phyloP scores from a whole-genome alignment of 768 basidiomycete species.

The Tricholoma hemisulphureum region DNA sequence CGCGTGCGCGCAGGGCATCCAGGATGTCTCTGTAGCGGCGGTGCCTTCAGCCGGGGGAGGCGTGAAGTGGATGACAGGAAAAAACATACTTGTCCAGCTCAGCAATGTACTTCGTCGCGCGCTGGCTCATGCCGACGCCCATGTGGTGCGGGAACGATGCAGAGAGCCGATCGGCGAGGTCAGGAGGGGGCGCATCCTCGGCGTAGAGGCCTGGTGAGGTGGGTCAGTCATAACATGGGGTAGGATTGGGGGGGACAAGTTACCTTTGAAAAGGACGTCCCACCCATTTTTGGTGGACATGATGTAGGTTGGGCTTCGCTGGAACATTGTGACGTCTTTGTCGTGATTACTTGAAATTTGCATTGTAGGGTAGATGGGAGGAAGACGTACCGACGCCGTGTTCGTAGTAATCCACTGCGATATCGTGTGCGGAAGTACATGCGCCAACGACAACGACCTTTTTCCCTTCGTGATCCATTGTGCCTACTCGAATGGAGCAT shows the following conservation, averaged over 20 bases:
- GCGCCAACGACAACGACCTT: slow-evolving; percentile 71
- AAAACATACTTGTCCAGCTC: slow-evolving; percentile 51
- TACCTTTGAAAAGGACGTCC: slow-evolving; percentile 25
- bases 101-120: slow-evolving; percentile 40
- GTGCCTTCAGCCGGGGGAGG: background rate
- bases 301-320: slow-evolving; percentile 45
- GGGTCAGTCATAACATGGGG: no score
- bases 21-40: slow-evolving; percentile 41
- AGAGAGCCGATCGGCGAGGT: slow-evolving; percentile 49
- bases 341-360: background rate
- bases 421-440: slow-evolving; percentile 57
- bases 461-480: slow-evolving; percentile 60
- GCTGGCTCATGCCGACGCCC: slow-evolving; percentile 28
- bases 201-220: slow-evolving; percentile 42
- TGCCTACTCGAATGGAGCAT: slow-evolving; percentile 60
- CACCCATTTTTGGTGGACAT: slow-evolving; percentile 22
- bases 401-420: slow-evolving; percentile 41
- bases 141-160: slow-evolving; percentile 46
- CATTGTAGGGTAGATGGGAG: background rate
- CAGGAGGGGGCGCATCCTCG: slow-evolving; percentile 47
- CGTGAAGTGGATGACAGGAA: background rate
- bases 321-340: slow-evolving; percentile 56
- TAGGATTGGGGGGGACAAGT: background rate
- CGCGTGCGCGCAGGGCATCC: slow-evolving; percentile 52
- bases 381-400: slow-evolving; percentile 39